Base-by-base conservation (phyloP, 2,329 filamentous ascomycete species). In the Aspergillus awamori region DNA sequence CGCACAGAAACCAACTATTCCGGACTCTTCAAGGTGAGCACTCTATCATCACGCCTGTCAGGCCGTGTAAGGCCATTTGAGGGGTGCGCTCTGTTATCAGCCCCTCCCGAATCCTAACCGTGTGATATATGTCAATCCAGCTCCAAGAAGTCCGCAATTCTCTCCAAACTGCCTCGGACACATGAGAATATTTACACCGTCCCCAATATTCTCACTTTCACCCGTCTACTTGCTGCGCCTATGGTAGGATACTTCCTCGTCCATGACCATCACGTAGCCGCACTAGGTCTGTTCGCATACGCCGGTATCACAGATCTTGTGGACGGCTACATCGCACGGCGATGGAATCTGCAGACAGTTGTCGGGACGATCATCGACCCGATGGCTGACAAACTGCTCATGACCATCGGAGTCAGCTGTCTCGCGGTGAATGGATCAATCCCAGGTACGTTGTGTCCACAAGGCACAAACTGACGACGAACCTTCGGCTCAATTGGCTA, bases 121-220 rank as follows among this genome's bases (percentile, higher is more conserved):
- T 17, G 54, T 36, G 22, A 30, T 61, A 74, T 70, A 49, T 45
- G 67, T 24, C 38, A 63, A 48, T 26, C 63, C 17, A 54, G 65
- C n/a, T 57, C 62, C 6, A 74, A 72, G 51, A 76, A 74, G 24
- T 62, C 72, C 17, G 63, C 71, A 20, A 67, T 79, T 58, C 66
- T 77, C 52, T 73, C 76, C 1, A 67, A 70, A 22, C 68, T 75
- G 61, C 67, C 72, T 45, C 67, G 72, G 41, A 65, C 68, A 2
- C 91, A 89, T 74, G 95, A 99, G 79, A 93, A 99, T 73, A 97
- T 99, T 72, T 97, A 96, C 81, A 99, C 92, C 38, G 74, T 99
- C n/a, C 95, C 95, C 43, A 99, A 99, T 74, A 83, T 96, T 63
- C 84, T 99, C 57, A 99, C 95, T 1, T 88, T 94, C 67, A 91